phyloP scores from a whole-genome alignment of 768 basidiomycete genomes.

The Agaricus subrufescens region DNA sequence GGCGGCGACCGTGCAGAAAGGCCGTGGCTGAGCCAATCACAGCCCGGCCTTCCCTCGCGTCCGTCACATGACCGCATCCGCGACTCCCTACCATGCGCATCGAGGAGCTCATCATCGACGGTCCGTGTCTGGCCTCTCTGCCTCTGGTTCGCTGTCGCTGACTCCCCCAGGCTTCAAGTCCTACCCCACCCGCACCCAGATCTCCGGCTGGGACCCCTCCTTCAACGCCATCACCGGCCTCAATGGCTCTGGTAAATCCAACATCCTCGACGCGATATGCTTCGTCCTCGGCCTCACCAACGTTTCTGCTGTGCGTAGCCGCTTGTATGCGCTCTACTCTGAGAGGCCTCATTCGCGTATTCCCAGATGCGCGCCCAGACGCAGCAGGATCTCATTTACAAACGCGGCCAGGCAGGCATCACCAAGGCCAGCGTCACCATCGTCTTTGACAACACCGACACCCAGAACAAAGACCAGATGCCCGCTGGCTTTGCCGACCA shows the following conservation, averaged over 20 bases:
- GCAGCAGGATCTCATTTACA: slow-evolving; percentile 98
- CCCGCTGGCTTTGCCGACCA: slow-evolving; percentile 66
- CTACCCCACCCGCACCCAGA: slow-evolving; percentile 93
- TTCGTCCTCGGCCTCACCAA: slow-evolving; percentile 98
- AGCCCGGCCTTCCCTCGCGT: not conserved
- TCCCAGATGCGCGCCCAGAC: slow-evolving; percentile 88
- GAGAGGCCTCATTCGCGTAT: slow-evolving; percentile 5
- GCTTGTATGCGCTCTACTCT: not conserved
- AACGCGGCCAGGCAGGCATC: slow-evolving; percentile 95
- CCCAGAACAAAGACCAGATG: slow-evolving; percentile 62
- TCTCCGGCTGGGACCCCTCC: slow-evolving; percentile 94
- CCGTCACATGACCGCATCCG: slow-evolving; percentile 3
- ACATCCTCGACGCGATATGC: slow-evolving; percentile 98
- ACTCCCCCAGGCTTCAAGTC: slow-evolving; percentile 82
- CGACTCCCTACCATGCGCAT: slow-evolving; percentile 64
- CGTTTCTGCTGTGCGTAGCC: slow-evolving; percentile 71
- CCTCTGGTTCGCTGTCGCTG: not conserved
- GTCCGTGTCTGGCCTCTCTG: slow-evolving; percentile 40
- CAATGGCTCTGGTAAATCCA: slow-evolving; percentile 96
- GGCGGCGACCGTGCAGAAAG: slow-evolving; percentile 1
- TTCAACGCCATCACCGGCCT: slow-evolving; percentile 99
- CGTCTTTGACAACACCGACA: slow-evolving; percentile 97
- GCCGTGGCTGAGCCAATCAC: not conserved
- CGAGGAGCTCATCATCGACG: slow-evolving; percentile 93
- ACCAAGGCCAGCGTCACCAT: slow-evolving; percentile 98